Base-by-base conservation (phyloP, 495 filamentous ascomycete genomes). In the Penicillium bialowiezense region DNA sequence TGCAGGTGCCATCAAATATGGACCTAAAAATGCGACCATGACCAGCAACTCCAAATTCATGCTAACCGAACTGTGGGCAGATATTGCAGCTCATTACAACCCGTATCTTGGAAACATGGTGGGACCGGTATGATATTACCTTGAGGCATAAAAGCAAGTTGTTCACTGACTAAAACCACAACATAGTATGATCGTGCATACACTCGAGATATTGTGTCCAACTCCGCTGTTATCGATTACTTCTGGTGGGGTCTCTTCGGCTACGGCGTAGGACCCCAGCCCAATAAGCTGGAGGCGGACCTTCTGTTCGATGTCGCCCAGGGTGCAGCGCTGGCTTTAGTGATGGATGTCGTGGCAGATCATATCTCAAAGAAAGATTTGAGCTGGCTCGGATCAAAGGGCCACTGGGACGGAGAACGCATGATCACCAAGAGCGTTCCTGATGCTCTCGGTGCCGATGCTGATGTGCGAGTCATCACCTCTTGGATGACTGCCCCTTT, bases 181-280 rank as follows among this genome's bases (percentile, higher is more conserved):
- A 19, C 44, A 41, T 42, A 60, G 48, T 64, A 64, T 26, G 61
- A 64, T 31, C 52, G 61, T 17, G 61, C 59, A 9, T 61, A 66
- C 28, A 63, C 52, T 13, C 54, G 63, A 19, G 63, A 66, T 37
- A 54, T 66, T 42, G 55, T 59, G 13, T 42, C 45, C 12, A 51
- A 66, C 32, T 59, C 57, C 8, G 59, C 63, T 10, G 54, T 60
- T 8, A 41, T 66, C 9, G 48, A 56, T 7, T 52, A 59, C 23
- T 66, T 60, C 49, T 66, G 55, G 45, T 66, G 63, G 63, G 60
- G 57, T 21, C 38, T 66, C 0, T 56, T 52, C 17, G 63, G 63
- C 1, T 62, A 66, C 32, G 52, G 56, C 36, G 50, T 53, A 7
- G 62, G 60, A 7, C 63, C 63, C 3, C 48, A 56, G 21, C 55